Percentiles rank a stretch among this genome's conserved stretches.
phyloP scores from a whole-genome alignment of 2,329 filamentous ascomycete species.

The Paecilomyces dactylethromorphus region DNA sequence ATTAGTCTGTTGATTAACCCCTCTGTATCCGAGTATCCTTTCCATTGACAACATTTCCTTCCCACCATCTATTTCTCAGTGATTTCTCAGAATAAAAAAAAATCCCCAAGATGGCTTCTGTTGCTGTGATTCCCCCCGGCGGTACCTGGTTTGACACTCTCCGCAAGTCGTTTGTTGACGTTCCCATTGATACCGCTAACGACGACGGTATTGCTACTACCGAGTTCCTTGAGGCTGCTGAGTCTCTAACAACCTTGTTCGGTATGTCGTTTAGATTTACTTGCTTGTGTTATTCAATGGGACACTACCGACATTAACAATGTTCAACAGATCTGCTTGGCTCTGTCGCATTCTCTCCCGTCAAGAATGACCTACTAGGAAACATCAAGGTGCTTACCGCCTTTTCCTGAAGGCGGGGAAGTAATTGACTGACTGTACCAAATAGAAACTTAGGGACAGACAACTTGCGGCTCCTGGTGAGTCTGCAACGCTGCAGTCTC shows the following conservation, averaged over 20 bases:
- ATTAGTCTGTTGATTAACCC: slow-evolving; percentile 10
- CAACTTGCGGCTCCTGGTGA: slow-evolving; percentile 70
- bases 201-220: slow-evolving; percentile 73
- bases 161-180: slow-evolving; percentile 75
- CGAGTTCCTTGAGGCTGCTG: slow-evolving; percentile 85
- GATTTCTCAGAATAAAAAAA: slow-evolving; percentile 1
- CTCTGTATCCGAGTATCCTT: background rate
- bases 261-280: slow-evolving; percentile 45
- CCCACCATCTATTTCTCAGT: background rate
- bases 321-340: slow-evolving; percentile 50
- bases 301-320: background rate
- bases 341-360: slow-evolving; percentile 72
- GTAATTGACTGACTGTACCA: slow-evolving; percentile 1
- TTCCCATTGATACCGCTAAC: slow-evolving; percentile 66
- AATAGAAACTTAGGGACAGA: slow-evolving; percentile 80
- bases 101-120: slow-evolving; percentile 45
- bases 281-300: background rate
- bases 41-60: background rate
- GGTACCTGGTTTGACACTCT: slow-evolving; percentile 81
- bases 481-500: slow-evolving; percentile 77
- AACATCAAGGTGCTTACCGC: slow-evolving; percentile 70
- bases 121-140: slow-evolving; percentile 50
- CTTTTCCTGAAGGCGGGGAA: background rate
- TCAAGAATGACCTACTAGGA: slow-evolving; percentile 84
- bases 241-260: slow-evolving; percentile 81